Evolutionary conservation across 441 rosid species (phyloP).

Genomic region (Eutrema salsugineum): DNA sequence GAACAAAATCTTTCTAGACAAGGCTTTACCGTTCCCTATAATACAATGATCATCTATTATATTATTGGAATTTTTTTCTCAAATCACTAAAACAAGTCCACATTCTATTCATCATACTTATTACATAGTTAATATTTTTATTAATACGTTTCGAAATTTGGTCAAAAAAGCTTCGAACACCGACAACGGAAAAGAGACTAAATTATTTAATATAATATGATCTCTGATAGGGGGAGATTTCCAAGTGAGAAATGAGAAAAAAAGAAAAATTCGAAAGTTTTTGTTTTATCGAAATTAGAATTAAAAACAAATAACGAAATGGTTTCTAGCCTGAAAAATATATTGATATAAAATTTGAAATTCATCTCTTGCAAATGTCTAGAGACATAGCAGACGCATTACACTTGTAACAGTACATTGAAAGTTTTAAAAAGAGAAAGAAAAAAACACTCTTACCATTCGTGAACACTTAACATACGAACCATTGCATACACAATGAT

Average conservation of each 20-base stretch:
- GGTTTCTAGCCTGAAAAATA: not conserved
- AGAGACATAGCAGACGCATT: conserved; percentile 28
- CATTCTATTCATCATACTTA: not conserved
- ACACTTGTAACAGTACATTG: not conserved
- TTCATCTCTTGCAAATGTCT: conserved; percentile 20
- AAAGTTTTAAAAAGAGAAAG: not conserved
- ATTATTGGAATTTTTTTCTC: not conserved
- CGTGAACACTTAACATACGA: not conserved
- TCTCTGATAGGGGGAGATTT: too few relatives aligned
- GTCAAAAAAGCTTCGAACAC: too few relatives aligned
- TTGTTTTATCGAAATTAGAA: too few relatives aligned
- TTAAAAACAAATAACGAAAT: not conserved
- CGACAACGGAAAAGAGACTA: too few relatives aligned
- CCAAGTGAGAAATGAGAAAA: too few relatives aligned
- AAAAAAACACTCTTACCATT: not conserved
- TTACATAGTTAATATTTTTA: too few relatives aligned
- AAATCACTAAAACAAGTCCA: not conserved
- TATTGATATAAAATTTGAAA: not conserved
- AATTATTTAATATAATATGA: too few relatives aligned
- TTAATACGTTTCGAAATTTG: too few relatives aligned
- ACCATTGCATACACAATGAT: conserved; percentile 20
- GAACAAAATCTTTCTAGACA: not conserved
- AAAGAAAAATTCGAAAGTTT: too few relatives aligned
- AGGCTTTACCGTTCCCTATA: not conserved
- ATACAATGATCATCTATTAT: not conserved